Conservation (phyloP, 176 grass and related monocot genomes). For the Oryza rufipogon region DNA sequence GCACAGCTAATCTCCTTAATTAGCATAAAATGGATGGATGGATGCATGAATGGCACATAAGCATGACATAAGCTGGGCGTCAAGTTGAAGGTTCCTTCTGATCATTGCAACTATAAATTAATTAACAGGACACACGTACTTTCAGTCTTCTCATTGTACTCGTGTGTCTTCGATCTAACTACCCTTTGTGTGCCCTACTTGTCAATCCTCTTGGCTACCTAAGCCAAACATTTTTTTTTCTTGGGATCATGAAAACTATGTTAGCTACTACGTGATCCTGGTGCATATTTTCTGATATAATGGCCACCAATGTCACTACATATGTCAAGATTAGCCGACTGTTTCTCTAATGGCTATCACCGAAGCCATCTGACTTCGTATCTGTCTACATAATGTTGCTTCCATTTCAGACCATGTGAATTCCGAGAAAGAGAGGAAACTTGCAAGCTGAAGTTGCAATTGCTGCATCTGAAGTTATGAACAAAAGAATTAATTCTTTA, state of each 20-base stretch:
- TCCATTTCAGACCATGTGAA: background rate
- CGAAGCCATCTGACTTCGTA: slow-evolving; percentile 5
- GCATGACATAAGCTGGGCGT: slow-evolving; percentile 34
- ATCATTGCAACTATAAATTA: slow-evolving; percentile 4
- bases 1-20: slow-evolving; percentile 12
- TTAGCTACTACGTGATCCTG: background rate
- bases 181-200: slow-evolving; percentile 27
- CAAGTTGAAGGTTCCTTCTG: slow-evolving; percentile 1
- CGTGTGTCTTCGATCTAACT: slow-evolving; percentile 32
- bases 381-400: background rate
- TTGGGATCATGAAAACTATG: slow-evolving; percentile 15
- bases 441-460: background rate
- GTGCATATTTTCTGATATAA: slow-evolving; percentile 3
- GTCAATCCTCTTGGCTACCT: slow-evolving; percentile 39
- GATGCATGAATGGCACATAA: slow-evolving; percentile 31
- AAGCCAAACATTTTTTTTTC: slow-evolving; percentile 21
- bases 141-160: slow-evolving; percentile 38
- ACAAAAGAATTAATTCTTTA: background rate
- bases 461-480: slow-evolving; percentile 12
- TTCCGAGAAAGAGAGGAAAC: background rate
- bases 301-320: background rate
- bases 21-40: slow-evolving; percentile 8
- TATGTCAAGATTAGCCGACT: background rate
- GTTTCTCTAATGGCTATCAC: background rate
- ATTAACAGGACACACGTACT: background rate